A percentile compares a stretch with the other conserved stretches of the same genome.
These are phyloP conservation scores for Rhinocladiella similis DNA, from an alignment of 2,329 filamentous ascomycete genomes.

Conservation along the genomic window DNA sequence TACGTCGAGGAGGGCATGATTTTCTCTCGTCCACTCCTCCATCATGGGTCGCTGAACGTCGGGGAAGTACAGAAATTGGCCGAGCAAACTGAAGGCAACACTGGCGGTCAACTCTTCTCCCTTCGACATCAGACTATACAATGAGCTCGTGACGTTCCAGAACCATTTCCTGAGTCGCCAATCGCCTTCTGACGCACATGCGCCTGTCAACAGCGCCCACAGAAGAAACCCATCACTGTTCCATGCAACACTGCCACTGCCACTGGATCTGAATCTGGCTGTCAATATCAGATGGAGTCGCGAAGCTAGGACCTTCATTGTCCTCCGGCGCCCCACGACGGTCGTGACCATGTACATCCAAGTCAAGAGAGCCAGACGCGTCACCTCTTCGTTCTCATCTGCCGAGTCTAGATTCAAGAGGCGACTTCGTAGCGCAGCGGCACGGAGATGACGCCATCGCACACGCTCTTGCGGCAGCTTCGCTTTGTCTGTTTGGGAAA, in stretches of 20 bases:
- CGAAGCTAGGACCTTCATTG: neutral
- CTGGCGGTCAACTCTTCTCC: neutral
- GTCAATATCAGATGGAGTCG: neutral
- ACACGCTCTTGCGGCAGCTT: neutral
- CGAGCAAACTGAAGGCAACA: neutral
- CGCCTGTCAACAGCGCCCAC: neutral
- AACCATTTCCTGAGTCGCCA: neutral
- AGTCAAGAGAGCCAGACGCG: constrained; percentile 1
- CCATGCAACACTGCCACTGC: neutral
- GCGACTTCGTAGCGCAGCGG: neutral
- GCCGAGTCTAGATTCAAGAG: neutral
- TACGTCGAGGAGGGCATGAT: no score
- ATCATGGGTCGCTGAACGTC: neutral
- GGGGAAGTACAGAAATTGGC: neutral
- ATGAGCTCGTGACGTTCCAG: neutral
- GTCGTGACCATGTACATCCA: constrained; percentile 4
- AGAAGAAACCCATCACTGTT: neutral
- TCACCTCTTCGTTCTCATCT: neutral
- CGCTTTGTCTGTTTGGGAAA: neutral
- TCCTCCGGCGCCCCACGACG: neutral
- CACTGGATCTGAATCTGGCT: no score
- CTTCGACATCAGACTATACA: neutral
- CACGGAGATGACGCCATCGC: neutral
- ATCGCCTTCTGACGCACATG: neutral
- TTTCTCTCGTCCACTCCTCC: neutral